Evolutionary conservation across 192 early-diverging fungal species (phyloP), one percentile per base, ranked within the genome.

Genomic region (Lunasporangiospora selenospora): DNA sequence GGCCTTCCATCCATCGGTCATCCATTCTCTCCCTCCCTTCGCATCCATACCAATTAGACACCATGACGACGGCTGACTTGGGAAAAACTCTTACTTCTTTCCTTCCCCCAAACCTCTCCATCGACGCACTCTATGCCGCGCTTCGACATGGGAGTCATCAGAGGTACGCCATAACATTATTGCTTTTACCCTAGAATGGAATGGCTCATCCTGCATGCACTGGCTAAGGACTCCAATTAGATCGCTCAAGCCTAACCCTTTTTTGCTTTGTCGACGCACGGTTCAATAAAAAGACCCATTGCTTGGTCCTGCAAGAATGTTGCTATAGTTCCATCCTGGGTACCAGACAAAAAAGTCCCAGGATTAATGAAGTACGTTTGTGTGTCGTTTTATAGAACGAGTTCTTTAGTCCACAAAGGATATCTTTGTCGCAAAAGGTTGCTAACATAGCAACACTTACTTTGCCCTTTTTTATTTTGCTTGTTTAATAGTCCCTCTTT

Each of bases 301-400:
- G 69, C 69, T 26, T 73, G 69, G 69, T 73, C 69, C 6, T 53
- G 49, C 42, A 73, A 73, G 54, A 73, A 73, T 39, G 50, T 63
- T n/a, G 69, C 60, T 11, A 49, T 63, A 31, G 48, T 58, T 1
- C 69, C 69, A 3, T 73, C 69, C 9, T 73, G 69, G 69, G 60
- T 73, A 31, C 69, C 69, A 23, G 69, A 73, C 32, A 62, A 41
- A 23, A 73, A 63, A 27, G 60, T 51, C 6, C 60, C 69, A 0
- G 60, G 69, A 12, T 50, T 73, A 19, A 73, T 73, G 69, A 73
- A 73, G 69, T 58, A 71, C 26, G 54, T 42, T 56, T 7, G n/a
- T 56, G 38, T 15, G 13, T 12, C 4, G 1, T 3, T 18, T 3
- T 23, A 1, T 2, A 3, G 3, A n/a, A 58, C 16, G n/a, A n/a